phyloP scores from a whole-genome alignment of 257 asterid species.

The Solanum virginianum region DNA sequence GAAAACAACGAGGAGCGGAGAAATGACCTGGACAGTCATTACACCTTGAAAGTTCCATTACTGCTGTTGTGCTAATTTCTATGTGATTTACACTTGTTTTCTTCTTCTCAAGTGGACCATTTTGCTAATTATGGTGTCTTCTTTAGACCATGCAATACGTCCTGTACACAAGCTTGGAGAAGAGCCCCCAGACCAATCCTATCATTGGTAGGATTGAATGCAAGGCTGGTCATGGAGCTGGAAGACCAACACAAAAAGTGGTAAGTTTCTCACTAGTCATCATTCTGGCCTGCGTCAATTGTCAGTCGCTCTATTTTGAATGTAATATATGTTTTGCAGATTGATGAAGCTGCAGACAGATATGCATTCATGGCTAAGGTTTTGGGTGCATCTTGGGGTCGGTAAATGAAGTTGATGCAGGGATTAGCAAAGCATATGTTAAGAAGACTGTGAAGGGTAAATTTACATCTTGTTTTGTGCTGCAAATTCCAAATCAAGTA shows the following conservation, averaged over 20 bases:
- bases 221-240: slow-evolving; percentile 97
- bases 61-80: neutral
- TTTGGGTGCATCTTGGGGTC: slow-evolving; percentile 60
- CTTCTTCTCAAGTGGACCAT: neutral
- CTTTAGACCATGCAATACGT: slow-evolving; percentile 73
- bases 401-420: slow-evolving; percentile 16
- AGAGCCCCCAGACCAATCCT: slow-evolving; percentile 77
- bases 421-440: neutral
- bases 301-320: neutral
- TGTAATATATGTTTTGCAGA: slow-evolving; percentile 17
- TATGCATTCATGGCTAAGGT: slow-evolving; percentile 83
- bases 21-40: too few relatives aligned
- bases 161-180: slow-evolving; percentile 60
- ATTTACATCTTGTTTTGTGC: neutral
- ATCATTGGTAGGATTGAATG: slow-evolving; percentile 75
- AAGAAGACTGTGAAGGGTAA: neutral
- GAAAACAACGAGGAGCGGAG: too few relatives aligned
- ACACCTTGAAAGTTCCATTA: neutral
- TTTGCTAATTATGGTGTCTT: neutral
- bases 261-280: slow-evolving; percentile 18
- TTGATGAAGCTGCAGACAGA: slow-evolving; percentile 76
- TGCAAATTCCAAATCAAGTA: neutral
- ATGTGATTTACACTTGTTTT: neutral
- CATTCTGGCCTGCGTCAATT: neutral
- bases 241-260: slow-evolving; percentile 78